Percentiles rank a stretch among this genome's conserved stretches.
phyloP scores from a whole-genome alignment of 345 rosid genomes.

The Syzygium oleosum region DNA sequence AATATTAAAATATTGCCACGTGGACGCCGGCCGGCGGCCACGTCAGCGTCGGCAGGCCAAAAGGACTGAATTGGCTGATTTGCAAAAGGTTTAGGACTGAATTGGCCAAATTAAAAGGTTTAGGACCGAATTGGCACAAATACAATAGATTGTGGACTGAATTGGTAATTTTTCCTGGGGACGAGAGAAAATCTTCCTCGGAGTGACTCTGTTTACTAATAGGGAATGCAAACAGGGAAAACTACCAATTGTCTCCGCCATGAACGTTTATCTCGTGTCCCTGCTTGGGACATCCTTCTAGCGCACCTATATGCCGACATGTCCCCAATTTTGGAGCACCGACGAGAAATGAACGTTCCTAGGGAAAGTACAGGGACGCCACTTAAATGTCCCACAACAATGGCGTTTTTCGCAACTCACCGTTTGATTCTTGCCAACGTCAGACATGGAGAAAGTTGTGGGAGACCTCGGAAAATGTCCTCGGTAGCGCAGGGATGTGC shows the following conservation, averaged over 20 bases:
- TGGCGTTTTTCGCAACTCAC: neutral
- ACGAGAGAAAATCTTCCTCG: neutral
- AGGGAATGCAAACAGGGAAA: neutral
- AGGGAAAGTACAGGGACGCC: neutral
- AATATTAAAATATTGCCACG: too few species aligned
- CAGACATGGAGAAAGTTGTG: neutral
- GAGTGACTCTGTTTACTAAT: neutral
- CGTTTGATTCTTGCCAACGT: neutral
- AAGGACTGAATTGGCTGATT: too few species aligned
- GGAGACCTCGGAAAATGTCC: neutral
- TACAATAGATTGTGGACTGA: too few species aligned
- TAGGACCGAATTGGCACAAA: too few species aligned
- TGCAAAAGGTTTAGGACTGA: too few species aligned
- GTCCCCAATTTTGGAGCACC: too few species aligned
- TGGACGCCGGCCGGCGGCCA: too few species aligned
- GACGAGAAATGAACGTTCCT: neutral
- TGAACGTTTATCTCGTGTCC: neutral
- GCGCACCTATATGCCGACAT: neutral
- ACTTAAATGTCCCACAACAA: neutral
- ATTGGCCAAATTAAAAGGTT: too few species aligned
- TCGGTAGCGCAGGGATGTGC: neutral
- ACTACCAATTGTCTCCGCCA: neutral
- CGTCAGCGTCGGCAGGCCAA: too few species aligned
- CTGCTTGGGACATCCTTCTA: neutral
- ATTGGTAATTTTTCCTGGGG: too few species aligned